Conservation (phyloP, 2,329 filamentous ascomycete genomes). For the Trichophyton equinum region DNA sequence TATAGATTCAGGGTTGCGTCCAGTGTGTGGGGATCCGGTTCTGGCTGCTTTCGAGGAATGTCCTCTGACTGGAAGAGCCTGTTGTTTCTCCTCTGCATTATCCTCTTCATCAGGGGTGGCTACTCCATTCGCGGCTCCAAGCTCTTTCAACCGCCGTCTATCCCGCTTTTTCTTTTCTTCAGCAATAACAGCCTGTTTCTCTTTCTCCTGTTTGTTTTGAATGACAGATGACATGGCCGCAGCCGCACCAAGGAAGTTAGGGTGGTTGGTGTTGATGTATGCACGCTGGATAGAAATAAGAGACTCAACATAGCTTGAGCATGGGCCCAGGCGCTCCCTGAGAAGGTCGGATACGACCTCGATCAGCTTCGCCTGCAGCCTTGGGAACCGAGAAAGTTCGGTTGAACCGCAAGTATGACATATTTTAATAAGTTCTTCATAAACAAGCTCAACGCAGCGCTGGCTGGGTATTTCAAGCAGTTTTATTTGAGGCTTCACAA, state of each 20-base stretch:
- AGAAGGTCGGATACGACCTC: constrained; percentile 95
- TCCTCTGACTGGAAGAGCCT: constrained; percentile 45
- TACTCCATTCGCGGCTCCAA: constrained; percentile 61
- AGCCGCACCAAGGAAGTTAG: constrained; percentile 92
- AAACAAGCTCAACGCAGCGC: constrained; percentile 92
- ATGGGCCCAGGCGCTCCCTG: constrained; percentile 78
- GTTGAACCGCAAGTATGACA: constrained; percentile 96
- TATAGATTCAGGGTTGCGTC: constrained; percentile 50
- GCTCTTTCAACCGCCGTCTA: constrained; percentile 66
- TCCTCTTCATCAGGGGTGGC: constrained; percentile 54
- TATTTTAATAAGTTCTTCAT: constrained; percentile 98
- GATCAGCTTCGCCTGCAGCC: constrained; percentile 90
- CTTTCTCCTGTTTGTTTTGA: constrained; percentile 83
- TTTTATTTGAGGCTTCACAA: constrained; percentile 98
- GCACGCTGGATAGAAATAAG: constrained; percentile 94
- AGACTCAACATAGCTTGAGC: constrained; percentile 85
- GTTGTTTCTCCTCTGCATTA: constrained; percentile 33
- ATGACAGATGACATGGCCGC: constrained; percentile 97
- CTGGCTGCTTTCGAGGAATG: constrained; percentile 50
- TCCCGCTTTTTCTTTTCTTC: constrained; percentile 83
- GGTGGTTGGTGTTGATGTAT: constrained; percentile 99
- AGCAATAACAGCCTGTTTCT: constrained; percentile 64
- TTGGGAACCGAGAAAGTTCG: constrained; percentile 80
- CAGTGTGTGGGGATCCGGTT: constrained; percentile 72
- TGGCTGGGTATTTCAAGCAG: constrained; percentile 88